phyloP scores from a whole-genome alignment of 805 yeast genomes.

The Suhomyces sp. region DNA sequence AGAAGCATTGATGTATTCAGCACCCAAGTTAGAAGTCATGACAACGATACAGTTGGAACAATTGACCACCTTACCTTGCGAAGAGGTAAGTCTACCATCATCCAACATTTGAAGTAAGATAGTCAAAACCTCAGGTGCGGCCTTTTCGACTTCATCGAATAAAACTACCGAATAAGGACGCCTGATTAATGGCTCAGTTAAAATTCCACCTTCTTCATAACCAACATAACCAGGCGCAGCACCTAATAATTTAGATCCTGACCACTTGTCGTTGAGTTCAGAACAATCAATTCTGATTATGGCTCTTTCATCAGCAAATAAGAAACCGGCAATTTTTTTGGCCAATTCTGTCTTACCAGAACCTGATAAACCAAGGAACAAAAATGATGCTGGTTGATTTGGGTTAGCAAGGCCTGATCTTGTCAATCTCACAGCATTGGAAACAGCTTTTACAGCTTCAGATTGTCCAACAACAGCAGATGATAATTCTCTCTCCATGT shows the following conservation, averaged over 20 bases:
- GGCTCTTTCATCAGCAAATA: conserved; percentile 94
- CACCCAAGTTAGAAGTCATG: conserved; percentile 97
- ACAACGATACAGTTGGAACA: conserved; percentile 90
- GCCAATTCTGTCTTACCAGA: conserved; percentile 99
- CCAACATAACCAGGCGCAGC: conserved; percentile 97
- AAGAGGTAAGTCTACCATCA: conserved; percentile 94
- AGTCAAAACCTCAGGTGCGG: conserved; percentile 96
- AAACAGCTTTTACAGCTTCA: conserved; percentile 93
- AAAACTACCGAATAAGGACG: conserved; percentile 94
- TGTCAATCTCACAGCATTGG: conserved; percentile 89
- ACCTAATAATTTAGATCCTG: conserved; percentile 91
- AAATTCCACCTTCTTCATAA: conserved; percentile 94
- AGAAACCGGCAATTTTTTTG: conserved; percentile 92
- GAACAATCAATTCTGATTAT: conserved; percentile 98
- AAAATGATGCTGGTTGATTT: conserved; percentile 91
- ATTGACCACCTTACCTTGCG: conserved; percentile 90
- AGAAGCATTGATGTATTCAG: conserved; percentile 74
- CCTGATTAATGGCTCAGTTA: conserved; percentile 87
- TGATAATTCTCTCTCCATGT: conserved; percentile 87
- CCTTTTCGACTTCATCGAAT: conserved; percentile 97
- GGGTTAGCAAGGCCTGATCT: conserved; percentile 97
- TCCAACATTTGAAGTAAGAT: conserved; percentile 89
- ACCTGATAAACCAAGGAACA: conserved; percentile 93
- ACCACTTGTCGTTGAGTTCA: conserved; percentile 91
- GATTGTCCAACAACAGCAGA: conserved; percentile 90